These are phyloP conservation scores for Citrus maxima DNA, from an alignment of 345 rosid genomes.

Conservation along the genomic window DNA sequence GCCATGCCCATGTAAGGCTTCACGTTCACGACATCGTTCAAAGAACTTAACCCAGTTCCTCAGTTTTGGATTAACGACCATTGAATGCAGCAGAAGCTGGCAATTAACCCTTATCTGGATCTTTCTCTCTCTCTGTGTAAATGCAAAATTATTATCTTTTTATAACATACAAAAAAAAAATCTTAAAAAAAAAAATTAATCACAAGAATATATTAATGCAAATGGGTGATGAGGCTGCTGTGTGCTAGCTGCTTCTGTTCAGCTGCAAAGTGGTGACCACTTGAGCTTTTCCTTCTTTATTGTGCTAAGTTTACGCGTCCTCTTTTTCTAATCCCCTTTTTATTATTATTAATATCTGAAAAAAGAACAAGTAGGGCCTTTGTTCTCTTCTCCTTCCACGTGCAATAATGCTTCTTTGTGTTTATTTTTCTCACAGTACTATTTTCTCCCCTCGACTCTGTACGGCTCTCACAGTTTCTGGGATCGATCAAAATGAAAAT, in stretches of 20 bases:
- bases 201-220: background rate
- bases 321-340: background rate
- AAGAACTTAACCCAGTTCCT: background rate
- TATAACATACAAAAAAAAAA: background rate
- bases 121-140: background rate
- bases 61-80: background rate
- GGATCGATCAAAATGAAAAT: conserved; percentile 5
- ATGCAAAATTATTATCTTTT: background rate
- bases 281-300: background rate
- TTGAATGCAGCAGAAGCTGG: background rate
- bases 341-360: background rate
- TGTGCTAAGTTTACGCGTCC: conserved; percentile 4
- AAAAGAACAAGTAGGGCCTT: conserved; percentile 18
- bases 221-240: background rate
- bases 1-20: background rate
- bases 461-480: conserved; percentile 14
- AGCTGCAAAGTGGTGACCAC: background rate
- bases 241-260: background rate
- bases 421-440: background rate
- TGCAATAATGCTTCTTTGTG: conserved; percentile 28
- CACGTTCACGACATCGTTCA: background rate
- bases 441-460: background rate
- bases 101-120: background rate
- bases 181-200: background rate
- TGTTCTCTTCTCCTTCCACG: conserved; percentile 19